Evolutionary conservation across 1,284 basidiomycete genomes (phyloP).

Genomic region (Boletus smithii): DNA sequence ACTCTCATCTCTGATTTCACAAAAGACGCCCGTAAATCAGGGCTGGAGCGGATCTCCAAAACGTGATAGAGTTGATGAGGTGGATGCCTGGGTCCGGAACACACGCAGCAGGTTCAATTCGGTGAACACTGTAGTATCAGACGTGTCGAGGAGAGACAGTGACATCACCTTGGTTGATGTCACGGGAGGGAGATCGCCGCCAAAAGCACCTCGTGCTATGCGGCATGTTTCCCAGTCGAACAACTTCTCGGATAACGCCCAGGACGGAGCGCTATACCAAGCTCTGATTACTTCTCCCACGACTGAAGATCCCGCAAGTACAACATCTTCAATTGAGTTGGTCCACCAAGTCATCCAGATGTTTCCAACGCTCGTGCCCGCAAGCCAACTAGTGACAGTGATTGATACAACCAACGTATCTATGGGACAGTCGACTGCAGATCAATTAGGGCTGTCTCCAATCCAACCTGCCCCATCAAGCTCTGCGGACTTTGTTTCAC

Average conservation of each 20-base stretch:
- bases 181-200: constrained; percentile 11
- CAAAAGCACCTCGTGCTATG: constrained; percentile 28
- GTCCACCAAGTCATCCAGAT: constrained; percentile 5
- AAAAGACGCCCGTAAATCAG: constrained; percentile 8
- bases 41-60: constrained; percentile 8
- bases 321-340: constrained; percentile 3
- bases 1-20: constrained; percentile 12
- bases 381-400: background rate
- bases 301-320: background rate
- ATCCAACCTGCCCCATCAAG: background rate
- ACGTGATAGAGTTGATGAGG: constrained; percentile 14
- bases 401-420: background rate
- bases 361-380: constrained; percentile 4
- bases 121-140: constrained; percentile 11
- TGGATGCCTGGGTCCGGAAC: constrained; percentile 13
- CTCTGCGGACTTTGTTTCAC: constrained; percentile 11
- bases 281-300: constrained; percentile 7
- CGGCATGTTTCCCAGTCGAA: constrained; percentile 7
- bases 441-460: background rate
- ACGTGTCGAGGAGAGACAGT: constrained; percentile 23
- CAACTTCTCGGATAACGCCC: background rate
- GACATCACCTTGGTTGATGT: constrained; percentile 27
- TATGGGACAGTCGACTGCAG: constrained; percentile 1
- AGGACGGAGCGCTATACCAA: background rate
- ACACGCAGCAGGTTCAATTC: constrained; percentile 19